Evolutionary conservation across 2,329 filamentous ascomycete genomes (phyloP).

Genomic region (Myriosclerotinia curreyana): DNA sequence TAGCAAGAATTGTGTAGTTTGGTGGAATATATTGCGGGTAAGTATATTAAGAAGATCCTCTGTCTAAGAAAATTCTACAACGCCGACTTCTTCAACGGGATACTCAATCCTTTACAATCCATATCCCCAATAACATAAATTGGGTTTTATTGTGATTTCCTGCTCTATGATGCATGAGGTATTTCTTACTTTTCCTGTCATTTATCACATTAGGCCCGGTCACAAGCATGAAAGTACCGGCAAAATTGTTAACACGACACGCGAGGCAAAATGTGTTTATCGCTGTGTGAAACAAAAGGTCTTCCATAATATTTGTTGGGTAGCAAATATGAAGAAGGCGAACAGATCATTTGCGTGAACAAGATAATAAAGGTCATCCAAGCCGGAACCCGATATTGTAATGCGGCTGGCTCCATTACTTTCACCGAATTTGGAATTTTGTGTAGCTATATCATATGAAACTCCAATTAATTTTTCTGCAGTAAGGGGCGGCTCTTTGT

Average conservation of each 20-base stretch:
- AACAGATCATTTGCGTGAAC: background rate
- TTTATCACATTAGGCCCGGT: constrained; percentile 1
- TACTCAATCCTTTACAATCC: background rate
- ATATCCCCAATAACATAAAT: background rate
- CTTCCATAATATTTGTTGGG: background rate
- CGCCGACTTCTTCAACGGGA: background rate
- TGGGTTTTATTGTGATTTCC: background rate
- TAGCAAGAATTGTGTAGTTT: background rate
- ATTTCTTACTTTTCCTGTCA: constrained; percentile 4
- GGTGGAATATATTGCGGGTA: background rate
- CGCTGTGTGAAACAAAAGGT: too few relatives aligned
- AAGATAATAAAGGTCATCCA: background rate
- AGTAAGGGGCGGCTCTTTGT: background rate
- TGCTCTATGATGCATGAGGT: background rate
- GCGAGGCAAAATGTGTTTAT: background rate
- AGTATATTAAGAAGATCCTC: background rate
- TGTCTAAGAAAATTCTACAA: background rate
- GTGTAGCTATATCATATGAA: too few relatives aligned
- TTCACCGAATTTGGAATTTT: background rate
- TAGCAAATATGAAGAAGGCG: background rate
- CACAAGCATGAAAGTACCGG: background rate
- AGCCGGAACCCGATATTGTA: background rate
- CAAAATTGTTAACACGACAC: background rate
- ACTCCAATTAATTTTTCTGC: background rate
- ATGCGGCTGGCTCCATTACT: background rate